Evolutionary conservation across 2,329 filamentous ascomycete species (phyloP), one percentile per base, ranked within the genome.

Genomic region (Plenodomus biglobosus): DNA sequence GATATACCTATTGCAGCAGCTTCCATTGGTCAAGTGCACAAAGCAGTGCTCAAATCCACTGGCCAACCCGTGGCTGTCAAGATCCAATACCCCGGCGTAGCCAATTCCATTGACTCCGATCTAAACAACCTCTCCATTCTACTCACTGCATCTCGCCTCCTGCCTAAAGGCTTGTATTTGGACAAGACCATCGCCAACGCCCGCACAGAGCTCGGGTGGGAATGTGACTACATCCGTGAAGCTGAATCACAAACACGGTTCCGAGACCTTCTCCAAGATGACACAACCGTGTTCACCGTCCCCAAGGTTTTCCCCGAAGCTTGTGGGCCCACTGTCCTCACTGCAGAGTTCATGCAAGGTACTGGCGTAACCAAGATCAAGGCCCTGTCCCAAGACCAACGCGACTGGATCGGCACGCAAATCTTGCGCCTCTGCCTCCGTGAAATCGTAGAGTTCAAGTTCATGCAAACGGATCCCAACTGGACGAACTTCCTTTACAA

Each of bases 401-500:
- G 87, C 51, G 91, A 99, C 76, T 96, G 92, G 90, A 95, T 99
- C 64, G 94, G 94, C 44, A 94, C 90, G 0, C 89, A 97, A 64
- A 89, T 97, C 57, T 81, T 97, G 43, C 88, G 91, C 3, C 85
- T 99, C 10, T 97, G 91, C 68, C 81, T 97, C 34, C 86, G 92
- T 49, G 94, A 97, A 75, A 92, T 97, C 61, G 86, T 86, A 56
- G 90, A 96, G 73, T 97, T 96, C 82, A 85, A 81, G 52, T 97
- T 95, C 76, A 99, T 99, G 94, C 94, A 99, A 75, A 99, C 94
- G 4, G 94, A 99, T 68, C 94, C 94, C 35, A 99, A 99, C 78
- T 99, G 94, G 94, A 97, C 92, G 27, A 99, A 99, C 73, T 99
- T 99, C 72, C 80, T 97, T 17, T 99, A 90, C 78, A 94, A 97